Percentiles rank a stretch among this genome's conserved stretches.
These are phyloP conservation scores for Kurtzmaniella quercitrusa DNA, from an alignment of 1,139 yeast species.

Conservation along the genomic window DNA sequence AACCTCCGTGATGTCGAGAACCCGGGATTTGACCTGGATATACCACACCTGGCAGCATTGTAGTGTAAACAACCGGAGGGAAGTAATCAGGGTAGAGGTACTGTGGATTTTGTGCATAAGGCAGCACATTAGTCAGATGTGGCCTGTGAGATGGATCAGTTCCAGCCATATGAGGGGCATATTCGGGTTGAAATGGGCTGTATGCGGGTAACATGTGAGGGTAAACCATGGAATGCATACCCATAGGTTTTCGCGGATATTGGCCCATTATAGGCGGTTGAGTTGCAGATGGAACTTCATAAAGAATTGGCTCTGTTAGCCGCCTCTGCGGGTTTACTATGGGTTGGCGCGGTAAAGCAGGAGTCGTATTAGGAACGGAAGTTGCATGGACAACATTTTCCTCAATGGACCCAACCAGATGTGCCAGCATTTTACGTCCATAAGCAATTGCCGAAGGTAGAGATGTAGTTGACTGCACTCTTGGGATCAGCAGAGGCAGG, in stretches of 20 bases:
- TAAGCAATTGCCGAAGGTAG: conserved; percentile 6
- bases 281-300: neutral
- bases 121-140: conserved; percentile 2
- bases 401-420: neutral
- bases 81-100: conserved; percentile 6
- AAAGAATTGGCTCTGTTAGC: conserved; percentile 5
- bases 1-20: conserved; percentile 7
- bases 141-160: neutral
- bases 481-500: conserved; percentile 9
- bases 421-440: conserved; percentile 1
- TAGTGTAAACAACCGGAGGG: conserved; percentile 6
- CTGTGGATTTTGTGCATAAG: conserved; percentile 3
- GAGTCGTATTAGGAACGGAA: neutral
- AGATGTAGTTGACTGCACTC: conserved; percentile 7
- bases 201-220: neutral
- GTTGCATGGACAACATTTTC: neutral
- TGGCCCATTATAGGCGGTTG: neutral
- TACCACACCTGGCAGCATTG: conserved; percentile 6
- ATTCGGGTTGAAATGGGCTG: neutral
- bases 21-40: conserved; percentile 3
- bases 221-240: neutral
- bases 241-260: neutral
- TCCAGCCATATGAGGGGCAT: conserved; percentile 1
- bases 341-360: neutral
- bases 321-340: neutral